Base-by-base conservation (phyloP, 2,329 filamentous ascomycete species). In the Rosellinia necatrix region DNA sequence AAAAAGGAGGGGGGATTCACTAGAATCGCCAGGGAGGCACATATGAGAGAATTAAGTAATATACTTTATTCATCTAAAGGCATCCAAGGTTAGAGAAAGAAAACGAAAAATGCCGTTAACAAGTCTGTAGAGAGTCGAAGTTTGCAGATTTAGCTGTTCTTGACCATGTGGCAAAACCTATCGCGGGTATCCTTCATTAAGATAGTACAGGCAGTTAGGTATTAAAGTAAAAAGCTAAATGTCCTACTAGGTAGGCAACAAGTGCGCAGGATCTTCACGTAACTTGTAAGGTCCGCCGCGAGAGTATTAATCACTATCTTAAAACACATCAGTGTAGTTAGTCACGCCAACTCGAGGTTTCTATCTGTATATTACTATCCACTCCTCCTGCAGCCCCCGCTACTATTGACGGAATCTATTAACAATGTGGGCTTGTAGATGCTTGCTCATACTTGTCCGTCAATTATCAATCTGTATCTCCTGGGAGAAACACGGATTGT, bases 361-460 rank as follows among this genome's bases (percentile, higher is more conserved):
- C 25, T 43, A 56, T 56, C 38, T 27, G 46, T 51, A 61, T 60
- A 60, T 58, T 60, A 60, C 37, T 54, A 60, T 60, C 54, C 58
- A 47, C 47, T 38, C 41, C 44, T 46, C 53, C 37, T 49, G 50
- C 50, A 49, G 44, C 21, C 47, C 47, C 43, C 53, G 40, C 50
- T 44, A 9, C 22, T 24, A 6, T 15, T 27, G 13, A 34, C 44
- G 29, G 49, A 47, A 54, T 57, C 53, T 59, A 61, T 61, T 61
- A 61, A 56, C 51, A 56, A 49, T 54, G 57, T 42, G 51, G 47
- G 32, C 24, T 56, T 22, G 49, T 53, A 60, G 42, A 54, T 50
- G 32, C 24, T 56, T 22, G 49, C 56, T 50, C 29, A 44, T 37
- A 40, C 42, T 48, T 25, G 43, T 37, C 37, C 6, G 25, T 30